Percentiles rank a stretch among this genome's conserved stretches.
Evolutionary conservation across 139 green algal species (phyloP).

Genomic region (Yamagishiella unicocca): DNA sequence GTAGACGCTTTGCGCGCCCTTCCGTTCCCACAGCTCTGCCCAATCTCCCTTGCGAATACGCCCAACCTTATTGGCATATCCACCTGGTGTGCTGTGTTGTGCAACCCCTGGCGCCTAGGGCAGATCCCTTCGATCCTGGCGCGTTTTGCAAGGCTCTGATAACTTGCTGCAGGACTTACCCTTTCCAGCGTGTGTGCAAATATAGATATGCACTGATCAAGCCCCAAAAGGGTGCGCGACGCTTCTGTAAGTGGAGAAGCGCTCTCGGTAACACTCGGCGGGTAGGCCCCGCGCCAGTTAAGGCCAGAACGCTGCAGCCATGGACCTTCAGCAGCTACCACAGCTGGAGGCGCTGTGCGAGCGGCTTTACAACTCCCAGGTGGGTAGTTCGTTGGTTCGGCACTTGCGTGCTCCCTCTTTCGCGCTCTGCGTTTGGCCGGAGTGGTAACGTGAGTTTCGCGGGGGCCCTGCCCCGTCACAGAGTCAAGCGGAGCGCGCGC

Average conservation of each 20-base stretch:
- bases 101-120: too few relatives aligned
- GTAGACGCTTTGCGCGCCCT: too few relatives aligned
- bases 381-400: conserved; percentile 8
- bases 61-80: too few relatives aligned
- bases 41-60: too few relatives aligned
- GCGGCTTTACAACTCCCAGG: conserved; percentile 89
- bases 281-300: conserved; percentile 10
- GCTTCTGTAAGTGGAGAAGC: background rate
- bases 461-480: conserved; percentile 50
- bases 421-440: background rate
- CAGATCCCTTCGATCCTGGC: background rate
- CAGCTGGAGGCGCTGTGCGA: conserved; percentile 93
- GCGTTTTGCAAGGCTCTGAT: too few relatives aligned
- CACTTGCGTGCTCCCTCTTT: background rate
- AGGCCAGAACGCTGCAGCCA: background rate
- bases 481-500: conserved; percentile 83
- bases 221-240: too few relatives aligned
- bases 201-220: background rate
- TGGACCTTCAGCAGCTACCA: conserved; percentile 79
- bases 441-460: background rate
- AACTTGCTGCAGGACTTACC: too few relatives aligned
- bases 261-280: background rate
- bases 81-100: too few relatives aligned
- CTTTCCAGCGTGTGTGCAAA: background rate
- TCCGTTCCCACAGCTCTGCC: too few relatives aligned